These are phyloP conservation scores for Penicillium digitatum DNA, from an alignment of 2,329 filamentous ascomycete genomes.

Conservation along the genomic window DNA sequence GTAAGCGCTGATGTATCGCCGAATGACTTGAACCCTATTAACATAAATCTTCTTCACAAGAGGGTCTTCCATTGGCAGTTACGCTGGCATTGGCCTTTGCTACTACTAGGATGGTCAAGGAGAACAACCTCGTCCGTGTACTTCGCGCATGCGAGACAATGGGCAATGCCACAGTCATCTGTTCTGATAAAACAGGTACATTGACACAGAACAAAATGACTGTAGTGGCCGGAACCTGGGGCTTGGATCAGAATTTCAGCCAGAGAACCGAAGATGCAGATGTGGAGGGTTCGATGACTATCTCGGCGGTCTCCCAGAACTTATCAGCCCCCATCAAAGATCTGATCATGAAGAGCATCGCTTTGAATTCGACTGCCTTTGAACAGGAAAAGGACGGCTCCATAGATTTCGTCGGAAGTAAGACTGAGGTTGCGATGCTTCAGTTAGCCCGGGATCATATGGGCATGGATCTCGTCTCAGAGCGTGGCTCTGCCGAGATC, in stretches of 20 bases:
- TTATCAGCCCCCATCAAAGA: constrained; percentile 33
- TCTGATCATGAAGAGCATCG: constrained; percentile 42
- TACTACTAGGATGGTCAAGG: constrained; percentile 70
- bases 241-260: constrained; percentile 55
- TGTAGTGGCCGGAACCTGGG: constrained; percentile 68
- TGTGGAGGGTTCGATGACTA: constrained; percentile 16
- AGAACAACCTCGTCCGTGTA: constrained; percentile 72
- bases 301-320: constrained; percentile 29
- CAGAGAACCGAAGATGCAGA: constrained; percentile 32
- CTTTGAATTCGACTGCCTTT: constrained; percentile 65
- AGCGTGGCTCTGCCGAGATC: constrained; percentile 58
- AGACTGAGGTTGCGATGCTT: constrained; percentile 73
- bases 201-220: constrained; percentile 73
- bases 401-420: constrained; percentile 68
- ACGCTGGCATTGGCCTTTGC: constrained; percentile 73
- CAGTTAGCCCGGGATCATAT: constrained; percentile 64
- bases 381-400: constrained; percentile 67
- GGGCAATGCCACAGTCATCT: constrained; percentile 75
- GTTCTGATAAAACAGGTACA: constrained; percentile 75
- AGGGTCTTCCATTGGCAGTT: constrained; percentile 73
- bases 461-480: constrained; percentile 62
- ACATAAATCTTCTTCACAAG: constrained; percentile 43
- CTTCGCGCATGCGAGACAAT: constrained; percentile 76
- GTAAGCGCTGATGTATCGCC: constrained; percentile 21
- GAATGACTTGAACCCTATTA: constrained; percentile 1